These are phyloP conservation scores for Emericellopsis terricola DNA, from an alignment of 495 filamentous ascomycete species.

Conservation along the genomic window DNA sequence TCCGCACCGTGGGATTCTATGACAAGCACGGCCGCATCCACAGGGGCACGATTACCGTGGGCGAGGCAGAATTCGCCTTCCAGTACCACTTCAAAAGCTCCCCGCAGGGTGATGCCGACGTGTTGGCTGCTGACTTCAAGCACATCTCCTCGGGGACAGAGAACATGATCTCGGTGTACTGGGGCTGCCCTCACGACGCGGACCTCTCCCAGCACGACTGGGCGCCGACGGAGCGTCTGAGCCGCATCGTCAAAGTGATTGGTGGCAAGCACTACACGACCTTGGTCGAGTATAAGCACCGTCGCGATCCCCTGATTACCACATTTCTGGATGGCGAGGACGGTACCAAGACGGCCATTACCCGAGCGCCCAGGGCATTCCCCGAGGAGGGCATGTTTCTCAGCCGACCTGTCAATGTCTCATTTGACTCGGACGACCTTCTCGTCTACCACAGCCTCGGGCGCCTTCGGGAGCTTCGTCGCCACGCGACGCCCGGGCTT, in stretches of 20 bases:
- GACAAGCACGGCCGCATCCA: constrained; percentile 7
- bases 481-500: neutral
- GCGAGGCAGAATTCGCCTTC: constrained; percentile 5
- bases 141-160: neutral
- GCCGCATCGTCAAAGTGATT: constrained; percentile 5
- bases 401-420: constrained; percentile 6
- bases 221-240: constrained; percentile 8
- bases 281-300: constrained; percentile 9
- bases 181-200: constrained; percentile 7
- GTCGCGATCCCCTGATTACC: constrained; percentile 8
- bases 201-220: constrained; percentile 6
- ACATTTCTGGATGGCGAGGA: constrained; percentile 6
- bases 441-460: constrained; percentile 7
- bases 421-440: constrained; percentile 10
- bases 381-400: constrained; percentile 8
- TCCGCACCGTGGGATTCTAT: constrained; percentile 5
- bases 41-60: constrained; percentile 5
- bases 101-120: constrained; percentile 5
- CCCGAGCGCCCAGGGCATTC: constrained; percentile 6
- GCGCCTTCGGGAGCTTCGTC: constrained; percentile 4
- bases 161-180: constrained; percentile 6
- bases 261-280: constrained; percentile 5
- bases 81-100: constrained; percentile 8
- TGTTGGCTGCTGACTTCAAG: constrained; percentile 9
- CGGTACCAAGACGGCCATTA: neutral